Evolutionary conservation across 176 grass and related monocot genomes (phyloP).

Genomic region (Aechmea fasciata): DNA sequence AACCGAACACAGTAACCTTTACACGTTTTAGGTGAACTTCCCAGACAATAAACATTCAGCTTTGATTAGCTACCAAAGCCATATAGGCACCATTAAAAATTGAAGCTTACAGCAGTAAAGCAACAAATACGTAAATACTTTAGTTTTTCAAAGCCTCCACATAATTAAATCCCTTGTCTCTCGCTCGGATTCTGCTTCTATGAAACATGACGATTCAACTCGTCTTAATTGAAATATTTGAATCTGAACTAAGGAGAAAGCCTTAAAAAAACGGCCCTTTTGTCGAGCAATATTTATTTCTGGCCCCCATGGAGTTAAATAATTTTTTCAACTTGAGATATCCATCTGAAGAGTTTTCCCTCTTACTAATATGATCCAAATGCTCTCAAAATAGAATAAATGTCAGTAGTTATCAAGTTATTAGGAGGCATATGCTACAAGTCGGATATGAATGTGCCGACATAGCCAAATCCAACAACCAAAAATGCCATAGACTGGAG

Average conservation of each 20-base stretch:
- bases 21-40: no score
- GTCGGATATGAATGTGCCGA: constrained; percentile 44
- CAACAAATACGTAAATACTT: neutral
- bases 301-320: neutral
- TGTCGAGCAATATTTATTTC: neutral
- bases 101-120: neutral
- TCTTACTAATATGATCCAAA: neutral
- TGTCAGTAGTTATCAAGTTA: constrained; percentile 4
- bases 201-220: neutral
- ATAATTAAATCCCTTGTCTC: neutral
- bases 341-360: neutral
- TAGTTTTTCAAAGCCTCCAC: neutral
- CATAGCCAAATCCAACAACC: constrained; percentile 66
- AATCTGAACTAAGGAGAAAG: neutral
- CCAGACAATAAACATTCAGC: neutral
- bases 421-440: constrained; percentile 17
- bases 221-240: neutral
- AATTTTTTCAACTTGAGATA: neutral
- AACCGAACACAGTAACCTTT: no score
- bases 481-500: constrained; percentile 81
- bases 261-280: neutral
- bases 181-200: neutral
- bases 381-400: constrained; percentile 1
- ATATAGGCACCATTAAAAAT: neutral
- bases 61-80: neutral